A percentile compares a stretch with the other conserved stretches of the same genome.
Conservation (phyloP, 768 basidiomycete species). For the Trametes sanguinea region DNA sequence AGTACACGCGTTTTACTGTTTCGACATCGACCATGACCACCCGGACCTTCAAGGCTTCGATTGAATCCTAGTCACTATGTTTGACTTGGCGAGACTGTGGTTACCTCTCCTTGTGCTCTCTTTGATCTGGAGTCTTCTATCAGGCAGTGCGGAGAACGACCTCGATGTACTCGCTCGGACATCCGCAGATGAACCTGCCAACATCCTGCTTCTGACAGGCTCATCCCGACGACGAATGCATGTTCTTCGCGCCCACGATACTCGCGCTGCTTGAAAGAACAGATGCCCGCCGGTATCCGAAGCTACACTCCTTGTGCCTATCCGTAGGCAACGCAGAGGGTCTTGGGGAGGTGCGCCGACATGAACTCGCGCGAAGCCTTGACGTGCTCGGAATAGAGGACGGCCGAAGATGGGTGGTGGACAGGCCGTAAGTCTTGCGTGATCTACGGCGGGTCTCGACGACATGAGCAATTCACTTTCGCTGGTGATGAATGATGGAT, state of each 20-base stretch:
- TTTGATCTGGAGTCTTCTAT: slow-evolving; percentile 1
- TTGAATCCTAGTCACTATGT: neutral
- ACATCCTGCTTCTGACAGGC: slow-evolving; percentile 78
- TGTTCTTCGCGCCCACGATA: slow-evolving; percentile 92
- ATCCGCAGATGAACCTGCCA: neutral
- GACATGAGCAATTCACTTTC: neutral
- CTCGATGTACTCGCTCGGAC: neutral
- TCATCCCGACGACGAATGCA: slow-evolving; percentile 92
- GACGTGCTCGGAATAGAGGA: slow-evolving; percentile 65
- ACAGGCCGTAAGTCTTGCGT: slow-evolving; percentile 63
- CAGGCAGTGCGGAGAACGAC: slow-evolving; percentile 2
- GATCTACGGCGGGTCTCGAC: neutral
- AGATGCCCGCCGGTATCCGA: slow-evolving; percentile 26
- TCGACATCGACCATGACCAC: no score
- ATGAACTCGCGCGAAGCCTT: slow-evolving; percentile 65
- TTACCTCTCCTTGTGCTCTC: slow-evolving; percentile 1
- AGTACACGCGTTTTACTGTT: no score
- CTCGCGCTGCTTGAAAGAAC: slow-evolving; percentile 43
- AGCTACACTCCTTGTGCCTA: slow-evolving; percentile 66
- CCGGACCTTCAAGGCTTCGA: no score
- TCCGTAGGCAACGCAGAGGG: slow-evolving; percentile 82
- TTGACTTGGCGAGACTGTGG: slow-evolving; percentile 3
- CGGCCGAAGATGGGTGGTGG: slow-evolving; percentile 58
- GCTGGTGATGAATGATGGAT: neutral
- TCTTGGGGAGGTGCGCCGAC: slow-evolving; percentile 57